Evolutionary conservation across 768 basidiomycete species (phyloP).

Genomic region (Gelatoporia subvermispora): DNA sequence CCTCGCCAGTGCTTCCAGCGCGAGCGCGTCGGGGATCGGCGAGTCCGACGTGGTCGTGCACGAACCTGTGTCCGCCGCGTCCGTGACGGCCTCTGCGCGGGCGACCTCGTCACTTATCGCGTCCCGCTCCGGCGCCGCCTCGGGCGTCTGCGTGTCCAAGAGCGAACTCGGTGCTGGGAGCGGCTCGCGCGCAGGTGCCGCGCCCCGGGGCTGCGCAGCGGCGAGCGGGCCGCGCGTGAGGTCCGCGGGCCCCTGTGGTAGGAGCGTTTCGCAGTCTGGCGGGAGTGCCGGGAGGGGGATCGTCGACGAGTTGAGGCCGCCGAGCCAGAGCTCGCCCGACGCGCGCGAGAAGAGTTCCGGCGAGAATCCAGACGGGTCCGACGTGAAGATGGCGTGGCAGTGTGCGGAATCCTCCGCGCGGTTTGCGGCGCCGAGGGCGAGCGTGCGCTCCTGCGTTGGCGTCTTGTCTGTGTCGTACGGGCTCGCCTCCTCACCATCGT

Average conservation of each 20-base stretch:
- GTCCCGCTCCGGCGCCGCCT: no score
- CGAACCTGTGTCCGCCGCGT: no score
- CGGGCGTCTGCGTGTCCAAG: no score
- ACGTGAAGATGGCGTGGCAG: conserved; percentile 30
- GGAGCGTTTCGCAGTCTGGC: conserved; percentile 6
- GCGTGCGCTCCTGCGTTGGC: not conserved
- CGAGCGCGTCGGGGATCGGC: not conserved
- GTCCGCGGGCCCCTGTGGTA: not conserved
- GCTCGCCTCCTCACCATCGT: no score
- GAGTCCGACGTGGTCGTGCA: no score
- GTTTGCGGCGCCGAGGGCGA: not conserved
- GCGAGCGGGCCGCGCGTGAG: not conserved
- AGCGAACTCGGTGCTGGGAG: conserved; percentile 1
- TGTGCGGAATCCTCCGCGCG: not conserved
- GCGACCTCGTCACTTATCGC: no score
- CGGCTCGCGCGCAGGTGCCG: not conserved
- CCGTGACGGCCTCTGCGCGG: no score
- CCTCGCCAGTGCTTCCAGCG: conserved; percentile 5
- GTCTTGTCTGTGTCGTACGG: not conserved
- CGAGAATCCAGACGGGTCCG: conserved; percentile 23
- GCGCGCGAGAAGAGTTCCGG: conserved; percentile 29
- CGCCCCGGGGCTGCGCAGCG: not conserved
- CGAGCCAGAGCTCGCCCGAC: conserved; percentile 27
- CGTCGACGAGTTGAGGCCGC: conserved; percentile 24
- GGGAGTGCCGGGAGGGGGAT: conserved; percentile 22